Evolutionary conservation across 495 filamentous ascomycete genomes (phyloP).

Genomic region (Aspergillus conjunctus): DNA sequence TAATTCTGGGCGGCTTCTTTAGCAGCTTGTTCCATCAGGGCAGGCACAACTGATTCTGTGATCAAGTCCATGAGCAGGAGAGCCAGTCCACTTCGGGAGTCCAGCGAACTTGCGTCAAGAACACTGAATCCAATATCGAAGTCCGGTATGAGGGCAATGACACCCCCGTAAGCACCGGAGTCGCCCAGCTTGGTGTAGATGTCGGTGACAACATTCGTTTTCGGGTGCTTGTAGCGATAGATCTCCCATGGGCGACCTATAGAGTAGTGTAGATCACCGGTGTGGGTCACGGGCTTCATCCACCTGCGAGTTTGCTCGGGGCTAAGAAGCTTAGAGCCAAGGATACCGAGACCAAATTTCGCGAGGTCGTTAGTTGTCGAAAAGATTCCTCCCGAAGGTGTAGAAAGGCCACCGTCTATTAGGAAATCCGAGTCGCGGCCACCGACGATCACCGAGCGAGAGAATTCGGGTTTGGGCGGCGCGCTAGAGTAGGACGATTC

Average conservation of each 20-base stretch:
- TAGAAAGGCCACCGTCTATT: conserved; percentile 28
- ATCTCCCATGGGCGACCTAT: conserved; percentile 53
- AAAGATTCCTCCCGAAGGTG: conserved; percentile 35
- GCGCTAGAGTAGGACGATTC: conserved; percentile 42
- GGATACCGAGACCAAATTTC: conserved; percentile 46
- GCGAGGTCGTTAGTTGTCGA: conserved; percentile 36
- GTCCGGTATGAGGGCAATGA: conserved; percentile 42
- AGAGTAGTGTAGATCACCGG: conserved; percentile 47
- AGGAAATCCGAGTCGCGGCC: conserved; percentile 36
- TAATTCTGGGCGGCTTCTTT: conserved; percentile 13
- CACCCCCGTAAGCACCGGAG: conserved; percentile 37
- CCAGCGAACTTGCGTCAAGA: conserved; percentile 30
- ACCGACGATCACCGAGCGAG: conserved; percentile 28
- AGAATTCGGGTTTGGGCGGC: conserved; percentile 26
- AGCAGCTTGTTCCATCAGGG: conserved; percentile 18
- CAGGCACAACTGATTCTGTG: conserved; percentile 17
- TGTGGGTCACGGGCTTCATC: conserved; percentile 53
- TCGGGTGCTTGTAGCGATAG: conserved; percentile 34
- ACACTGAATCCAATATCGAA: conserved; percentile 44
- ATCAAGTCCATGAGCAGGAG: conserved; percentile 21
- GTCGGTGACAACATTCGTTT: conserved; percentile 33
- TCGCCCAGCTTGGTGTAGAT: conserved; percentile 52
- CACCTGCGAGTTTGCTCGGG: conserved; percentile 41
- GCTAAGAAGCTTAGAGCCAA: conserved; percentile 49
- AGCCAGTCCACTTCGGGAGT: conserved; percentile 4